phyloP scores from a whole-genome alignment of 164 flowering plant genomes.

The Litsea cubeba region DNA sequence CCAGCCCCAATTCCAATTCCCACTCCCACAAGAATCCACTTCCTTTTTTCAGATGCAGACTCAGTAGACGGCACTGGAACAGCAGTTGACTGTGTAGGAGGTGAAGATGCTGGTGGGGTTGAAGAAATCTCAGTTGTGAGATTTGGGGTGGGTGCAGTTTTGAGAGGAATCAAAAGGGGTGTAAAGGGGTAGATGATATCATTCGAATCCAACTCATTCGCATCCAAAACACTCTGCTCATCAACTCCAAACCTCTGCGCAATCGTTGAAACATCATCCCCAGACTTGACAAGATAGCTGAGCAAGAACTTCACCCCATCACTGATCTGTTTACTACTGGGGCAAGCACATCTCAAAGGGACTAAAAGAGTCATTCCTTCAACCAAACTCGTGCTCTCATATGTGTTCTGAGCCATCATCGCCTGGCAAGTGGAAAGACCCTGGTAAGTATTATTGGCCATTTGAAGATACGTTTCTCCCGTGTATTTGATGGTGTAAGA shows the following conservation, averaged over 20 bases:
- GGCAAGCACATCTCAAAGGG: slow-evolving; percentile 75
- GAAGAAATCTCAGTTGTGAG: not conserved
- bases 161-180: slow-evolving; percentile 49
- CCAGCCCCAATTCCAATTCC: slow-evolving; percentile 52
- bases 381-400: slow-evolving; percentile 14
- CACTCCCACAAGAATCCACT: slow-evolving; percentile 51
- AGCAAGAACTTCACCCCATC: slow-evolving; percentile 42
- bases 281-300: slow-evolving; percentile 32
- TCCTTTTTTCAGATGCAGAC: slow-evolving; percentile 14
- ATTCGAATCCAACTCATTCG: slow-evolving; percentile 31
- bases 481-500: slow-evolving; percentile 21
- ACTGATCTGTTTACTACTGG: slow-evolving; percentile 36
- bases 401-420: slow-evolving; percentile 38
- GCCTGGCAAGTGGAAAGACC: slow-evolving; percentile 72
- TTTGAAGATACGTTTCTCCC: slow-evolving; percentile 37
- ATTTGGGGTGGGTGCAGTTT: slow-evolving; percentile 22
- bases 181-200: slow-evolving; percentile 39
- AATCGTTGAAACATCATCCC: slow-evolving; percentile 27
- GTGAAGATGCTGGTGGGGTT: slow-evolving; percentile 2
- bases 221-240: slow-evolving; percentile 27
- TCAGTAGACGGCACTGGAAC: not conserved
- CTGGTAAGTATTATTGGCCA: slow-evolving; percentile 63
- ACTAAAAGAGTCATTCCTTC: slow-evolving; percentile 24
- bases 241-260: slow-evolving; percentile 33
- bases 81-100: not conserved